Evolutionary conservation across 192 early-diverging fungal species (phyloP).

Genomic region (Coemansia sp.): DNA sequence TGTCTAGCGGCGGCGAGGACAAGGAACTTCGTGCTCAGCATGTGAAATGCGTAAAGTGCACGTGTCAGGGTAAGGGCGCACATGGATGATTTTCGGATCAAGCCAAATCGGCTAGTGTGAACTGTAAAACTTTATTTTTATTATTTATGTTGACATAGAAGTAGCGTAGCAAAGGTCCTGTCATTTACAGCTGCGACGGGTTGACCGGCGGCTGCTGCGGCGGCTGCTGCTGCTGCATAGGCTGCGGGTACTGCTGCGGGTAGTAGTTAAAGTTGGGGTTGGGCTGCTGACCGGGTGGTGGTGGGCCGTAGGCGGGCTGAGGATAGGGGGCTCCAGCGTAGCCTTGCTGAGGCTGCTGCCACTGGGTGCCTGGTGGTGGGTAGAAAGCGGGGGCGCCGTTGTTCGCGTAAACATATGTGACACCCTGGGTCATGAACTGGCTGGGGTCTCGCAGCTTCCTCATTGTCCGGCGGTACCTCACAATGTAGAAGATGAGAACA

Average conservation of each 20-base stretch:
- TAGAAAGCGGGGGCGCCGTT: not conserved
- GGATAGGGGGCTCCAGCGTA: not conserved
- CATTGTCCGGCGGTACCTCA: not conserved
- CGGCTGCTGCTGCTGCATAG: not conserved
- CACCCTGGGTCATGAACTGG: not conserved
- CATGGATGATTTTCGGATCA: not conserved
- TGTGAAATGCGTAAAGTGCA: not conserved
- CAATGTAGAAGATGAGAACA: not conserved
- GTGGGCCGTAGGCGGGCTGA: slow-evolving; percentile 1
- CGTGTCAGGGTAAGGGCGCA: slow-evolving; percentile 9
- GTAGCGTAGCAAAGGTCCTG: not conserved
- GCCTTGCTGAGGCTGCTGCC: slow-evolving; percentile 2
- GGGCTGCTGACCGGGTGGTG: slow-evolving; percentile 5
- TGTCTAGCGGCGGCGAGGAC: not conserved
- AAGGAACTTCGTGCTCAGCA: slow-evolving; percentile 5
- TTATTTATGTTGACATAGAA: not conserved
- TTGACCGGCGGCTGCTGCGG: not conserved
- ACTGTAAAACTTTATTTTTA: not conserved
- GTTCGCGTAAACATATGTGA: not conserved
- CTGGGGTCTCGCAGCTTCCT: not conserved
- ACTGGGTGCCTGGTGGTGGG: not conserved
- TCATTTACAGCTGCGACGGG: not conserved
- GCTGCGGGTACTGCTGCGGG: not conserved
- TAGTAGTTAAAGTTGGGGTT: not conserved
- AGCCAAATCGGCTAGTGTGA: not conserved